Base-by-base conservation (phyloP, 139 green algal species). In the Coccomyxa sp. region DNA sequence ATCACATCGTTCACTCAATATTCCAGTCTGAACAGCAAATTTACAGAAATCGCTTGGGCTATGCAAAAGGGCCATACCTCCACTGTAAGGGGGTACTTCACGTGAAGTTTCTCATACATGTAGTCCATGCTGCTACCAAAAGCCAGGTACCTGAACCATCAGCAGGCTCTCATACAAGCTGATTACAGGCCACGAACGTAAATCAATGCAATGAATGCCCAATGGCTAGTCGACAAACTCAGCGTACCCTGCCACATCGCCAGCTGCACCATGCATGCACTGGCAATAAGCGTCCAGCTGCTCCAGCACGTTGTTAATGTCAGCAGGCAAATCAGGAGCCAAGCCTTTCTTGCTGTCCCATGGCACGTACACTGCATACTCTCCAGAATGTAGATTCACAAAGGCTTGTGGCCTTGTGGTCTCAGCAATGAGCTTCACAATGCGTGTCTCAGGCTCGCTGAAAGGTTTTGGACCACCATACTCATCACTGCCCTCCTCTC, bases 61-160 rank as follows among this genome's bases (percentile, higher is more conserved):
- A 11, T 51, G 38, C 38, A 51, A 51, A 51, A 30, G 66, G 66
- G 4, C 4, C 32, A 28, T 81, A 93, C 88, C 84, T 94, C 91
- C 9, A 92, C 79, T 17, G 91, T 94, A 0, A 94, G 58, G 0
- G 91, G 80, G 81, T 94, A 94, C 0, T 82, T 82, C 38, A 93
- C 86, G 28, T 84, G 67, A 25, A 91, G 76, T 27, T 88, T 66
- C 11, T 86, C 81, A 78, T 91, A 93, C 87, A 92, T 86, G 83
- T 91, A 94, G 85, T 94, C 91, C 91, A 94, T 94, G 66, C 82
- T 88, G 13, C 86, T 89, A 27, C 91, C 91, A 81, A 82, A 91
- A 0, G 91, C 91, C 60, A 94, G 87, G 81, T 94, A 94, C 79
- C 86, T 89, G 45, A 82, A 86, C 1, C 87, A 79, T 30, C 21